Conservation (phyloP, 257 asterid species). For the Thymus quinquecostatus region DNA sequence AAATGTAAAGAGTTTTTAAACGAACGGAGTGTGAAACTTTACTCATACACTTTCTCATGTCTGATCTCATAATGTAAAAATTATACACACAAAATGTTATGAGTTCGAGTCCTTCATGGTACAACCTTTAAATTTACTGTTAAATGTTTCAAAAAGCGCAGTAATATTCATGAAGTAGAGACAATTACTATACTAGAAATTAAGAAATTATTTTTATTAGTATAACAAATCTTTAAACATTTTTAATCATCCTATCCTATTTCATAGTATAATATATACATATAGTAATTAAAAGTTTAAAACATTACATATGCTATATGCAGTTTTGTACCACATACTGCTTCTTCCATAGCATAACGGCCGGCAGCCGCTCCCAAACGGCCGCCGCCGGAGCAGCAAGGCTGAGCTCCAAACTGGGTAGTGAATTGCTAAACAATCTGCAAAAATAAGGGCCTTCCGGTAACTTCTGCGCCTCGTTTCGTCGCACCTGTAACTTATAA, state of each 20-base stretch:
- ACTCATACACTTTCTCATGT: no score
- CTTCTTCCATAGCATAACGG: constrained; percentile 15
- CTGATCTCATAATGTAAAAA: no score
- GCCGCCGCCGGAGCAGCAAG: constrained; percentile 17
- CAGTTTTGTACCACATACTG: constrained; percentile 4
- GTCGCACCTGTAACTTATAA: constrained; percentile 17
- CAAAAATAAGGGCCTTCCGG: constrained; percentile 19
- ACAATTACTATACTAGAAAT: not conserved
- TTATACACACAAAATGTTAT: no score
- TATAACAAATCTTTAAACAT: not conserved
- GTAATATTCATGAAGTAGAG: not conserved
- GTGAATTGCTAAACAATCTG: constrained; percentile 21
- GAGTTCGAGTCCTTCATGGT: no score
- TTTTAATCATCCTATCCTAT: no score
- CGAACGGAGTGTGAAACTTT: no score
- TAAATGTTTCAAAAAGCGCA: no score
- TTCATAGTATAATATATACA: no score
- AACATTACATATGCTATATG: not conserved
- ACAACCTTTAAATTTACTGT: no score
- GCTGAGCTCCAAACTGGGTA: constrained; percentile 40
- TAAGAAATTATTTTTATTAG: not conserved
- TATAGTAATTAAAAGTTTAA: no score
- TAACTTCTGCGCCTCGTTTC: constrained; percentile 17
- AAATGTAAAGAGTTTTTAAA: no score
- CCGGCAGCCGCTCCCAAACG: constrained; percentile 7